Base-by-base conservation (phyloP, 2,329 filamentous ascomycete species). In the Allantophomopsis cytisporea region DNA sequence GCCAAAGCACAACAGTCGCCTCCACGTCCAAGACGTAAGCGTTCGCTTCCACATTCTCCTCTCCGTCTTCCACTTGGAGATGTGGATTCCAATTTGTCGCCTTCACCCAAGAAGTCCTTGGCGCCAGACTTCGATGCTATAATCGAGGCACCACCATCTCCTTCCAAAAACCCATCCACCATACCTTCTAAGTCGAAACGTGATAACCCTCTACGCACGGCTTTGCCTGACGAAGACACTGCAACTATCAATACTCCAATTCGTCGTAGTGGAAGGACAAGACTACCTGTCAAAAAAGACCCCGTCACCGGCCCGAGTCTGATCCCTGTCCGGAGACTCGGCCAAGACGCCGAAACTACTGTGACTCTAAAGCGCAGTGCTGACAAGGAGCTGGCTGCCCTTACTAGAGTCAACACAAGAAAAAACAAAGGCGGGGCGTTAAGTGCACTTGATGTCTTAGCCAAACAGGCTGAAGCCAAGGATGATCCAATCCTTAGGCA, bases 351-450 rank as follows among this genome's bases (percentile, higher is more conserved):
- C 8, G 53, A 56, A 31, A 51, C 39, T 7, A 51, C 50, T 1
- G 43, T 54, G 14, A 52, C 49, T 7, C 39, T 56, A 8, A 45
- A 43, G 31, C 55, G 58, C 35, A 60, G 45, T 42, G 57, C 55
- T 12, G 64, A 64, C 33, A 64, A 63, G 47, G 60, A 66, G 35
- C 46, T 66, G 7, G 62, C 61, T 0, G 52, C 58, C 2, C 42
- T 65, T 33, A 68, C 64, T 1, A 50, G 59, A 3, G 52, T 57
- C 38, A 68, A 68, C 43, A 68, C 64, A 2, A 54, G 61, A 20
- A 64, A 62, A 45, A 68, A 68, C 43, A 66, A 65, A 50, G 59
- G 49, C 3, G 53, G 47, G 14, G 55, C 64, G 1, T 40, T 62
- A 5, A 50, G 47, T 6, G 60, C 62, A 0, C 44, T 47, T 2